A percentile compares a stretch with the other conserved stretches of the same genome.
Evolutionary conservation across 192 early-diverging fungal genomes (phyloP).

Genomic region (Dispira simplex): DNA sequence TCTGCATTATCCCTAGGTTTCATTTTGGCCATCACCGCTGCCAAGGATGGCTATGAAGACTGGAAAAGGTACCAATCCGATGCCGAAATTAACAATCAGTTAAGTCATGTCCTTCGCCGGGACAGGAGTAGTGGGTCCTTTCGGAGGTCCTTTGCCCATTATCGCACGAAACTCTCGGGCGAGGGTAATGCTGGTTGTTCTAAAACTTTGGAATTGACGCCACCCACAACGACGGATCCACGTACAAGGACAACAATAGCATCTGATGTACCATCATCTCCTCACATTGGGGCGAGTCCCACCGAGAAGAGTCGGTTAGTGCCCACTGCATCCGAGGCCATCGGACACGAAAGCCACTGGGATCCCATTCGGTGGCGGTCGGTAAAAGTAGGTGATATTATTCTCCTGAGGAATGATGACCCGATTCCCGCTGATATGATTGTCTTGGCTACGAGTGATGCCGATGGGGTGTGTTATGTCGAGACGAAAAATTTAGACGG

Average conservation of each 20-base stretch:
- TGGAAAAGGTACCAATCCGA: slow-evolving; percentile 74
- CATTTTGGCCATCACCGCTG: slow-evolving; percentile 60
- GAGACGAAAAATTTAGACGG: slow-evolving; percentile 98
- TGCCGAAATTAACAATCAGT: slow-evolving; percentile 60
- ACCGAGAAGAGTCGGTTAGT: slow-evolving; percentile 22
- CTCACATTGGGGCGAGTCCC: background rate
- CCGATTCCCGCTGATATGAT: slow-evolving; percentile 84
- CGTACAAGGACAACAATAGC: slow-evolving; percentile 11
- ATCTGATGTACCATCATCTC: background rate
- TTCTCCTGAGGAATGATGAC: slow-evolving; percentile 70
- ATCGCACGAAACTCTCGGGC: slow-evolving; percentile 38
- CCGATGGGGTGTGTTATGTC: slow-evolving; percentile 75
- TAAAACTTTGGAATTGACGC: too few species aligned
- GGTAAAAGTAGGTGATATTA: slow-evolving; percentile 77
- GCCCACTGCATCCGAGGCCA: slow-evolving; percentile 13
- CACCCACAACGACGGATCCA: slow-evolving; percentile 9
- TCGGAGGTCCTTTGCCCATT: too few species aligned
- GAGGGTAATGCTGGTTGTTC: slow-evolving; percentile 35
- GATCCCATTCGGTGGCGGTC: slow-evolving; percentile 59
- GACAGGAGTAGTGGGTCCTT: too few species aligned
- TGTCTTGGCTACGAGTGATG: slow-evolving; percentile 70
- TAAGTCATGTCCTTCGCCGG: slow-evolving; percentile 26
- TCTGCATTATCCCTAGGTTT: slow-evolving; percentile 68
- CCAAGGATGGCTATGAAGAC: slow-evolving; percentile 92
- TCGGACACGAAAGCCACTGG: slow-evolving; percentile 33